Evolutionary conservation across 805 yeast species (phyloP), one percentile per base, ranked within the genome.

Genomic region (Nakazawaea ishiwadae): DNA sequence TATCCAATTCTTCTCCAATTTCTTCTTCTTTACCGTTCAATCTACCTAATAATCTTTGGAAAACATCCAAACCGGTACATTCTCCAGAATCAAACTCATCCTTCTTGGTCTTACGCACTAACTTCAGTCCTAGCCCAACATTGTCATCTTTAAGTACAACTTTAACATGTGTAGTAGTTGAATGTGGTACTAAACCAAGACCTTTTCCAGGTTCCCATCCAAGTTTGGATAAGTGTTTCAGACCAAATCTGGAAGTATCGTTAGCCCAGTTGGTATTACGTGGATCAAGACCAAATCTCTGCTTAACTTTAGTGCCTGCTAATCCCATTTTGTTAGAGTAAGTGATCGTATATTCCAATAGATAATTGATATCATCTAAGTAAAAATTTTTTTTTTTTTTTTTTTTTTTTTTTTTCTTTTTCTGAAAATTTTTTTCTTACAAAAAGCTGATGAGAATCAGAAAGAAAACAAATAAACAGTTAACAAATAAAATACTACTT

Each of bases 121-220:
- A 65, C 49, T 76, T 79, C n/a, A 95, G 85, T n/a, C 99, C 99
- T 6, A 91, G 68, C 0, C 99, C 99, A 3, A 77, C 61, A 39
- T 75, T 86, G 51, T 91, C 96, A 31, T 83, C 87, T 59, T 90
- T 91, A 11, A 88, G 63, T 3, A 77, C 61, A 10, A 93, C 93
- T 55, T 84, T 89, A 33, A 91, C 84, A 56, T 93, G 96, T 2
- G 88, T 66, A 0, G 88, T 85, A 32, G 77, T 72, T 3, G 93
- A 80, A 54, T 81, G 77, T 3, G 71, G 55, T 1, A 75, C 80
- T 37, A 76, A 58, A 2, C 99, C 99, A 16, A 91, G 71, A 6
- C 98, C 98, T 47, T 69, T 66, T 15, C 99, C 99, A 2, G 95
- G 96, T 39, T 69, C 73, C 99, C 99, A 91, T 14, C 99, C 99